These are phyloP conservation scores for Lentinula edodes DNA, from an alignment of 768 basidiomycete species.

Conservation along the genomic window DNA sequence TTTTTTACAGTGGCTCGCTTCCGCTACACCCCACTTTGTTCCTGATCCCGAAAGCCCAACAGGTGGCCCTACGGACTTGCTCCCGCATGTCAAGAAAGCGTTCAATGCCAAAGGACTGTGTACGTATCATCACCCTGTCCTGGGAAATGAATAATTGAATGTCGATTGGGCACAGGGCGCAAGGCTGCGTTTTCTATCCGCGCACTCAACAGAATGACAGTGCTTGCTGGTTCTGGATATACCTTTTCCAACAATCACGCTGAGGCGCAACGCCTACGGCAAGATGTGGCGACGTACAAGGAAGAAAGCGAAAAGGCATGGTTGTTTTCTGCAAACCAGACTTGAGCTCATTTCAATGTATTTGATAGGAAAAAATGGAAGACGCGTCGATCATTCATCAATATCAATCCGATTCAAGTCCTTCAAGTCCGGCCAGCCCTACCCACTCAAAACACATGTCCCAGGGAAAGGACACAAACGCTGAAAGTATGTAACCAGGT, in stretches of 20 bases:
- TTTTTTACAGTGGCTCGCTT: constrained; percentile 59
- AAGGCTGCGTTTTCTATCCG: constrained; percentile 84
- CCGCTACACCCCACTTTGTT: constrained; percentile 65
- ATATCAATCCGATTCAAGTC: constrained; percentile 24
- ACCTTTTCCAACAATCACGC: constrained; percentile 15
- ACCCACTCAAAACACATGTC: neutral
- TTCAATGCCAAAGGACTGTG: constrained; percentile 88
- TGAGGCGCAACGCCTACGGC: constrained; percentile 45
- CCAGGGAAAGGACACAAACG: neutral
- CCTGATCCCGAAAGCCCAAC: constrained; percentile 48
- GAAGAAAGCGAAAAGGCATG: constrained; percentile 70
- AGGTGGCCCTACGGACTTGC: constrained; percentile 67
- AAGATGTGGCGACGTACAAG: constrained; percentile 64
- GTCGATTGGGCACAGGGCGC: constrained; percentile 52
- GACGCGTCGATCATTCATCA: constrained; percentile 45
- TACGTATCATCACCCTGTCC: constrained; percentile 29
- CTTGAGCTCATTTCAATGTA: neutral
- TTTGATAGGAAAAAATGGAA: constrained; percentile 19
- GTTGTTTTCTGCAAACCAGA: constrained; percentile 8
- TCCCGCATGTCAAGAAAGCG: constrained; percentile 85
- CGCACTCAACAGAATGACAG: constrained; percentile 77
- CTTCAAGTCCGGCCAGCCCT: neutral
- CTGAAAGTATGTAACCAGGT: neutral
- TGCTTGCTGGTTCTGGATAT: constrained; percentile 38
- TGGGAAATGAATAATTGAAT: constrained; percentile 2